Evolutionary conservation across 352 stramenopile genomes (phyloP).

Genomic region (Phytophthora pistaciae): DNA sequence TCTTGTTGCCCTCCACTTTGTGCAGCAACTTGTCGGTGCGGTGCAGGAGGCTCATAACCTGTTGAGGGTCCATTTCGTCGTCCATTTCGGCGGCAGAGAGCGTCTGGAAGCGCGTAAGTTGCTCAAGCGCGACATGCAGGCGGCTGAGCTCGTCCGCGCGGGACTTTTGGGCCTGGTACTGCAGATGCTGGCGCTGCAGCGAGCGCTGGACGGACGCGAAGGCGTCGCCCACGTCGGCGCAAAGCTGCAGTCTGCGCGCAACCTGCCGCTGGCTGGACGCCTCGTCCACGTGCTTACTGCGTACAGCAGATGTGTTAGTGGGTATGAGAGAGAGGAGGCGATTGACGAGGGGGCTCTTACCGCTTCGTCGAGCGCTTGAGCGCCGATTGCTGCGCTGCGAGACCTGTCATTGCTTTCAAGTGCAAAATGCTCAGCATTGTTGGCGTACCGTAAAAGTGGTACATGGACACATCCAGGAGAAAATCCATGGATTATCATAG

Average conservation of each 20-base stretch:
- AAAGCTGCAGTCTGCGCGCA: constrained; percentile 24
- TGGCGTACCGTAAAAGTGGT: no score
- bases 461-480: no score
- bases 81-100: constrained; percentile 25
- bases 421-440: no score
- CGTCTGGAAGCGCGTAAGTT: constrained; percentile 23
- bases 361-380: neutral
- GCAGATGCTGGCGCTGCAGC: constrained; percentile 9
- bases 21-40: constrained; percentile 30
- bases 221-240: constrained; percentile 22
- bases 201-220: constrained; percentile 5
- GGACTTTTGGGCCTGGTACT: constrained; percentile 20
- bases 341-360: neutral
- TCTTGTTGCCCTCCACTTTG: constrained; percentile 14
- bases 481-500: no score
- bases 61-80: neutral
- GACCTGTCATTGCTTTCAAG: no score
- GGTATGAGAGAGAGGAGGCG: neutral
- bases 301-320: neutral
- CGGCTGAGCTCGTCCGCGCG: constrained; percentile 8
- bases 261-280: constrained; percentile 41
- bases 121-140: constrained; percentile 24
- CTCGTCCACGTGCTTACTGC: constrained; percentile 45
- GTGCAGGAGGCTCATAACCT: constrained; percentile 16
- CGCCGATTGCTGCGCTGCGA: no score